Evolutionary conservation across 1,284 basidiomycete species (phyloP), one percentile per base, ranked within the genome.

Genomic region (Kalmanozyma brasiliensis): DNA sequence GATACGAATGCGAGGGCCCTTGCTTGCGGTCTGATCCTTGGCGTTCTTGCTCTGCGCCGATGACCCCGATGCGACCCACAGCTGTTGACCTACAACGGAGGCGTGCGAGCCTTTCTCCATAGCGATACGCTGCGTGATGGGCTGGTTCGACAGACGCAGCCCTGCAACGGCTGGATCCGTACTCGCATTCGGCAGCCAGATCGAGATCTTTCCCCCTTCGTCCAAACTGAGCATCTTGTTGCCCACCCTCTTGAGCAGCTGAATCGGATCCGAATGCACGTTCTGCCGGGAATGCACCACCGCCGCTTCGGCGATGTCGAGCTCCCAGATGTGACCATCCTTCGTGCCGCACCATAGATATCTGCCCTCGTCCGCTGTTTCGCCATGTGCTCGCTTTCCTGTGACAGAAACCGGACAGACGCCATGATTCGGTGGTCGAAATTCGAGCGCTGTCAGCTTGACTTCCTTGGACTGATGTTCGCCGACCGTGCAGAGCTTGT

Each of bases 301-400:
- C 20, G 56, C 49, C 4, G 62, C 60, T 29, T 69, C 74, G 9
- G 55, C 46, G 3, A 74, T 52, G 43, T 81, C 78, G n/a, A 80
- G 43, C 59, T 81, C 78, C 49, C 72, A 76, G 7, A 81, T 47
- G 23, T 71, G 63, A 8, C 79, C 79, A 19, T 72, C 63, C 14
- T 65, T 66, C 13, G 77, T 79, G 0, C 77, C 79, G 38, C 76
- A 78, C 79, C 79, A 81, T 4, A 79, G 60, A 37, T 69, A 77
- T 14, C 76, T 52, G 4, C 76, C 78, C 23, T 73, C 64, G 16
- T 71, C 68, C 0, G 63, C 59, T 8, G 68, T 66, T 47, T 71
- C 68, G 17, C 55, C 63, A 38, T 71, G 63, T 20, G 59, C 41
- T 11, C 59, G 49, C 26, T 36, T 44, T 4, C 63, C 68, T 4